Base-by-base conservation (phyloP, 2,329 filamentous ascomycete genomes). In the Bipolaris oryzae region DNA sequence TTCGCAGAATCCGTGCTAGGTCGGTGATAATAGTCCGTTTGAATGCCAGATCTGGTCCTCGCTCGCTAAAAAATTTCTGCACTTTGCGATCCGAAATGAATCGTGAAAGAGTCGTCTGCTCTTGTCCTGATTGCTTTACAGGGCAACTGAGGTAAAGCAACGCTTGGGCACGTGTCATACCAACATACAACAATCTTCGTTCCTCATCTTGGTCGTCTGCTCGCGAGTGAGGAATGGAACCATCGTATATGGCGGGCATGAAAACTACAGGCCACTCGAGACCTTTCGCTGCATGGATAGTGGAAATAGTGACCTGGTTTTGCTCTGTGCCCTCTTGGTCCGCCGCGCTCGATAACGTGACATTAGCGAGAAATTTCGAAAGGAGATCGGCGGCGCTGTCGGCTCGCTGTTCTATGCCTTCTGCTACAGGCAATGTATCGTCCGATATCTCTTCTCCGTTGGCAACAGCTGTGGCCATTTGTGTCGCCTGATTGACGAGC, bases 231-330 rank as follows among this genome's bases (percentile, higher is more conserved):
- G 94, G 94, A 57, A 98, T 96, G 2, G 89, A 94, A 0, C 94
- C 95, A 44, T 92, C 87, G 71, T 96, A 96, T 23, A 92, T 89
- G 1, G 90, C 91, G 5, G 95, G 93, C 15, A 98, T 87, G 74
- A 98, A 98, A 1, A 98, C 92, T 1, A 96, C 84, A 0, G 94
- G 94, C 95, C 95, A 99, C 74, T 99, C 94, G 1, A 99, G 82
- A 3, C 94, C 94, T 76, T 99, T 99, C 2, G 94, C 92, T 0
- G 93, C 92, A 73, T 99, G 94, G 10, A 99, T 97, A 0, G 94
- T 99, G 5, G 92, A 97, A 21, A 99, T 91, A 0, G 93, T 97
- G 18, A 98, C 86, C 65, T 90, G 82, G 1, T 76, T 84, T 25
- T 80, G 80, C 50, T 85, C 82, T 20, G 82, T 80, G 2, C 83